Conservation (phyloP, 31 red algal genomes). For the Odonthalia washingtoniensis region DNA sequence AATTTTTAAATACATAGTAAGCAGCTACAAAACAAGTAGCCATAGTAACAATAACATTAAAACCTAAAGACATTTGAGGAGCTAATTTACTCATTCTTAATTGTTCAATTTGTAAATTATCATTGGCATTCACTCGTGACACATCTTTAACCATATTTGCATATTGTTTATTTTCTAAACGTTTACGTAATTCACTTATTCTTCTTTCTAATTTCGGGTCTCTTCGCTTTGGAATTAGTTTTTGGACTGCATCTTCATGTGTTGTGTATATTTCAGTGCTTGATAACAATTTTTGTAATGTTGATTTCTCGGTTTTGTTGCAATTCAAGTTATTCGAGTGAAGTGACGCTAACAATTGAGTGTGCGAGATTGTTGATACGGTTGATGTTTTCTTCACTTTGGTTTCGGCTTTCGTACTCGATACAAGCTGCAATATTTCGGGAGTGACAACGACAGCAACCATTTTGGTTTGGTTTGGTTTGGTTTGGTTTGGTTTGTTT, state of each 20-base stretch:
- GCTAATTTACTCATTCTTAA: conserved; percentile 46
- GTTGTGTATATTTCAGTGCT: conserved; percentile 19
- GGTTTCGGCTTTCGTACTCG: background rate
- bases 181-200: conserved; percentile 28
- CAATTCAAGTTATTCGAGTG: background rate
- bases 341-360: background rate
- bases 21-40: conserved; percentile 68
- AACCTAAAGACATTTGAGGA: conserved; percentile 62
- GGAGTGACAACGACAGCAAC: background rate
- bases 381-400: background rate
- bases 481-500: no score
- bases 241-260: conserved; percentile 40
- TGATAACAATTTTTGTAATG: background rate
- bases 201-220: conserved; percentile 39
- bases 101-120: conserved; percentile 17
- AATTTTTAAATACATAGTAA: conserved; percentile 58
- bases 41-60: conserved; percentile 71
- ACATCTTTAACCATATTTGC: conserved; percentile 43
- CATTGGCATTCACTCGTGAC: conserved; percentile 10
- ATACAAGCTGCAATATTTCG: background rate
- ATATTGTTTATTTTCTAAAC: conserved; percentile 46
- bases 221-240: conserved; percentile 15
- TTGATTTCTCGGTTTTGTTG: background rate
- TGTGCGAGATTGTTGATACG: background rate
- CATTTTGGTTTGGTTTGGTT: no score